A percentile compares a stretch with the other conserved stretches of the same genome.
phyloP scores from a whole-genome alignment of 257 asterid genomes.

The Orobanche coerulescens region DNA sequence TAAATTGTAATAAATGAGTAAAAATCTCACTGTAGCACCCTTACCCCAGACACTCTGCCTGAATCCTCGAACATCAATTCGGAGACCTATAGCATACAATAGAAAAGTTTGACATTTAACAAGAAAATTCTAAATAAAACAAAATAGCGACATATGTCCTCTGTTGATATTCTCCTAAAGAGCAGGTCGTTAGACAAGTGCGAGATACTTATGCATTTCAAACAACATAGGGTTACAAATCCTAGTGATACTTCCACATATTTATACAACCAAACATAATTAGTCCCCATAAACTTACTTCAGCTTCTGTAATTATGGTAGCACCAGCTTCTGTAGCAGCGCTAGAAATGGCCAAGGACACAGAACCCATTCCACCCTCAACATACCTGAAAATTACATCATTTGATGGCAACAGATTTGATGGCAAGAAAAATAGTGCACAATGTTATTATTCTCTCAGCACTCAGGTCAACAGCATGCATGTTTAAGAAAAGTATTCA shows the following conservation, averaged over 20 bases:
- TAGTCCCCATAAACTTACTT: conserved; percentile 46
- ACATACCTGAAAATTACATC: conserved; percentile 54
- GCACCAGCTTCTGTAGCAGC: conserved; percentile 96
- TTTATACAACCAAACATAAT: conserved; percentile 16
- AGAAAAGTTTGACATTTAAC: conserved; percentile 6
- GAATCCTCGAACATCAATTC: conserved; percentile 49
- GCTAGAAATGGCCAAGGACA: conserved; percentile 62
- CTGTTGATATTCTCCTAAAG: neutral
- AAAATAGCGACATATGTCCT: conserved; percentile 7
- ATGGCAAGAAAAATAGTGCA: conserved; percentile 15
- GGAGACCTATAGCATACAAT: conserved; percentile 47
- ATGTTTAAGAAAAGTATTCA: neutral
- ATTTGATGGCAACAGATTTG: conserved; percentile 10
- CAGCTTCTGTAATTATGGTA: conserved; percentile 59
- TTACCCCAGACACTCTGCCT: conserved; percentile 73
- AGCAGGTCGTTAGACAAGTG: neutral
- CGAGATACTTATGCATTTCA: conserved; percentile 3
- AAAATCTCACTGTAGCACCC: conserved; percentile 15
- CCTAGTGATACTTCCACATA: neutral
- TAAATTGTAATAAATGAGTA: conserved; percentile 2
- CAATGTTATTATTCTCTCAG: neutral
- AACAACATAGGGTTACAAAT: neutral
- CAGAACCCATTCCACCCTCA: conserved; percentile 99
- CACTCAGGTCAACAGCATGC: conserved; percentile 10
- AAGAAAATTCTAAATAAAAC: conserved; percentile 7